These are phyloP conservation scores for Monascus purpureus DNA, from an alignment of 495 filamentous ascomycete species.

Conservation along the genomic window DNA sequence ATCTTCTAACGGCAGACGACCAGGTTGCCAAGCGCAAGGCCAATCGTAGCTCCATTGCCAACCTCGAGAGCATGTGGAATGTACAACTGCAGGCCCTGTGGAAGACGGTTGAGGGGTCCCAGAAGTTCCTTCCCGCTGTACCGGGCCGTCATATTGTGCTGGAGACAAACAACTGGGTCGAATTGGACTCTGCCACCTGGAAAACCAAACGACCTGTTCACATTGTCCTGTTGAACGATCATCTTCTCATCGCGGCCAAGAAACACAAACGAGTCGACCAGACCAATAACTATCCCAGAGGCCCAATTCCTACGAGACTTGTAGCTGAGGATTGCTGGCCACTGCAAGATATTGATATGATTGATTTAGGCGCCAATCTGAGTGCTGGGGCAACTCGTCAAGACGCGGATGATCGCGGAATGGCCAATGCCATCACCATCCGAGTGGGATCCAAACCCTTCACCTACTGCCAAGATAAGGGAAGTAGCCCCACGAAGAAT, in stretches of 20 bases:
- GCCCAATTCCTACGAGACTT: conserved; percentile 58
- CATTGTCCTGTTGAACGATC: conserved; percentile 87
- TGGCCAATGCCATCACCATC: conserved; percentile 81
- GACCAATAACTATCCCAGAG: conserved; percentile 34
- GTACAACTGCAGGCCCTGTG: conserved; percentile 68
- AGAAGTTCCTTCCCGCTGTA: conserved; percentile 87
- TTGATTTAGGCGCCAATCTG: conserved; percentile 60
- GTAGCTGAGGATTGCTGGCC: conserved; percentile 94
- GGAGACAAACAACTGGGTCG: conserved; percentile 83
- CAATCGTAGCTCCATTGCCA: conserved; percentile 57
- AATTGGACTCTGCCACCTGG: conserved; percentile 95
- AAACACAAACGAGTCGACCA: conserved; percentile 81
- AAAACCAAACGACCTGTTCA: conserved; percentile 74
- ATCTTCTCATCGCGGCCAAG: conserved; percentile 75
- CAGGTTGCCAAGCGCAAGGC: conserved; percentile 31
- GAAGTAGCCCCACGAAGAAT: conserved; percentile 58
- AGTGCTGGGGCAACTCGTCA: conserved; percentile 41
- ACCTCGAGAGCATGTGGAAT: conserved; percentile 91
- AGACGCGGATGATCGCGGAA: conserved; percentile 45
- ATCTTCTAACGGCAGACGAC: conserved; percentile 33
- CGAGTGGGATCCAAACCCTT: conserved; percentile 82
- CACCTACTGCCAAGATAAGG: conserved; percentile 75
- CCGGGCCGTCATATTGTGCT: conserved; percentile 83
- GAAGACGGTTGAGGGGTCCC: conserved; percentile 90
- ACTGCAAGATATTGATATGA: conserved; percentile 81